Conservation (phyloP, 2,329 filamentous ascomycete genomes). For the Coniochaeta sp. region DNA sequence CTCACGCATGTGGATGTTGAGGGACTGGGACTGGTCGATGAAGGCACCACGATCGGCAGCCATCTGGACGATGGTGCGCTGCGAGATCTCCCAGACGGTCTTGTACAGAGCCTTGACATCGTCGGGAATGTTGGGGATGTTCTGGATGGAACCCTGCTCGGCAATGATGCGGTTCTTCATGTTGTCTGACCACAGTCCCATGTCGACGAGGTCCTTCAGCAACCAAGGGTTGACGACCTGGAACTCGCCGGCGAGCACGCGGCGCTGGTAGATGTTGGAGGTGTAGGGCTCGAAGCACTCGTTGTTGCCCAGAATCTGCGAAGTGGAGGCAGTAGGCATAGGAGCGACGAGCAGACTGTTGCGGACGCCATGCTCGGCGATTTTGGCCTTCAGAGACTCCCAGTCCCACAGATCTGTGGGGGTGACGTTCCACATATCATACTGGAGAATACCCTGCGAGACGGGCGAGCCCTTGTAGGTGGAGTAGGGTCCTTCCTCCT, state of each 20-base stretch:
- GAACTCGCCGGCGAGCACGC: slow-evolving; percentile 96
- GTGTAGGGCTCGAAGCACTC: slow-evolving; percentile 99
- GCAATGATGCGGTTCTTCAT: slow-evolving; percentile 99
- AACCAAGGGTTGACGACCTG: slow-evolving; percentile 99
- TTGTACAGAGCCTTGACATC: slow-evolving; percentile 98
- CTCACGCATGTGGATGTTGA: slow-evolving; percentile 99
- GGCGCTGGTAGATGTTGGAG: slow-evolving; percentile 98
- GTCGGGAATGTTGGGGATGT: slow-evolving; percentile 90
- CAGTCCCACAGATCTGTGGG: slow-evolving; percentile 97
- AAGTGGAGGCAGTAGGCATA: slow-evolving; percentile 96
- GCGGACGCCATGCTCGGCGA: slow-evolving; percentile 86
- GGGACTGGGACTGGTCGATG: slow-evolving; percentile 97
- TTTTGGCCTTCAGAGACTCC: slow-evolving; percentile 79
- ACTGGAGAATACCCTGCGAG: slow-evolving; percentile 92
- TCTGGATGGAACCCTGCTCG: slow-evolving; percentile 90
- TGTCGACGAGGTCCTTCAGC: slow-evolving; percentile 94
- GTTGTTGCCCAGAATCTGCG: slow-evolving; percentile 97
- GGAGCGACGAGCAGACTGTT: slow-evolving; percentile 94
- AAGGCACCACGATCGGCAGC: slow-evolving; percentile 96
- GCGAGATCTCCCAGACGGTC: slow-evolving; percentile 99
- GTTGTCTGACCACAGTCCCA: slow-evolving; percentile 96
- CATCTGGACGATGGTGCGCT: slow-evolving; percentile 94
- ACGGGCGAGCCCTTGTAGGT: slow-evolving; percentile 91
- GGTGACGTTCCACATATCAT: slow-evolving; percentile 96
- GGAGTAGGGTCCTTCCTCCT: slow-evolving; percentile 75